Conservation (phyloP, 2,329 filamentous ascomycete species). For the Ustulina deusta region DNA sequence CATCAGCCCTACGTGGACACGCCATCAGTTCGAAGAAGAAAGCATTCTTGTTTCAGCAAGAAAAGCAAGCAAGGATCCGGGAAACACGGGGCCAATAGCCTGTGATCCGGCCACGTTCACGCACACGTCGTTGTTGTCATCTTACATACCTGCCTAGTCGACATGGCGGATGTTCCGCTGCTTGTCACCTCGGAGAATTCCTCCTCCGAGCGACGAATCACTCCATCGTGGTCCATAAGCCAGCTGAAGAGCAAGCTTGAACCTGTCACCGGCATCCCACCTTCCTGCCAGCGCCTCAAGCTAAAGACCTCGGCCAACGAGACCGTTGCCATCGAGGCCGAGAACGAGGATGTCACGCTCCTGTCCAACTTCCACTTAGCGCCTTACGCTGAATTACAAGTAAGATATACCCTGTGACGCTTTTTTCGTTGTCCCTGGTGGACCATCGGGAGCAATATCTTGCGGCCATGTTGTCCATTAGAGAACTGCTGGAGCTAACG, state of each 20-base stretch:
- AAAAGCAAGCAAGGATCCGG: conserved; percentile 27
- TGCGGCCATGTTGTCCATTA: neutral
- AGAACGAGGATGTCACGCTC: conserved; percentile 77
- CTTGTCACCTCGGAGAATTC: conserved; percentile 80
- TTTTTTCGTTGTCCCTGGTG: neutral
- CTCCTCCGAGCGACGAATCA: conserved; percentile 89
- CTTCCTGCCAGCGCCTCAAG: conserved; percentile 79
- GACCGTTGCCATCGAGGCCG: conserved; percentile 73
- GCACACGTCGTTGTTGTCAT: conserved; percentile 32
- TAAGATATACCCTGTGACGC: conserved; percentile 62
- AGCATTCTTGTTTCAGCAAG: conserved; percentile 27
- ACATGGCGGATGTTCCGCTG: conserved; percentile 80
- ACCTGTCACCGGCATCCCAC: conserved; percentile 91
- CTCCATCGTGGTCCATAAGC: conserved; percentile 88
- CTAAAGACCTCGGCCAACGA: conserved; percentile 74
- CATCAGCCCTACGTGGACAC: conserved; percentile 40
- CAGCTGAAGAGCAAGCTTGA: conserved; percentile 90
- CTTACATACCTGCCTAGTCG: conserved; percentile 39
- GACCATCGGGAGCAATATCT: conserved; percentile 25
- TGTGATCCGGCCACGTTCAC: conserved; percentile 30
- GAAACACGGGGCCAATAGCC: conserved; percentile 15
- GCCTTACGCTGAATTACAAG: conserved; percentile 82
- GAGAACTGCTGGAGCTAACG: conserved; percentile 42
- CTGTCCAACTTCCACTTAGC: conserved; percentile 75
- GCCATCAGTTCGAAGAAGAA: conserved; percentile 17